Conservation (phyloP, 176 grass and related monocot genomes). For the Oryza meyeriana region DNA sequence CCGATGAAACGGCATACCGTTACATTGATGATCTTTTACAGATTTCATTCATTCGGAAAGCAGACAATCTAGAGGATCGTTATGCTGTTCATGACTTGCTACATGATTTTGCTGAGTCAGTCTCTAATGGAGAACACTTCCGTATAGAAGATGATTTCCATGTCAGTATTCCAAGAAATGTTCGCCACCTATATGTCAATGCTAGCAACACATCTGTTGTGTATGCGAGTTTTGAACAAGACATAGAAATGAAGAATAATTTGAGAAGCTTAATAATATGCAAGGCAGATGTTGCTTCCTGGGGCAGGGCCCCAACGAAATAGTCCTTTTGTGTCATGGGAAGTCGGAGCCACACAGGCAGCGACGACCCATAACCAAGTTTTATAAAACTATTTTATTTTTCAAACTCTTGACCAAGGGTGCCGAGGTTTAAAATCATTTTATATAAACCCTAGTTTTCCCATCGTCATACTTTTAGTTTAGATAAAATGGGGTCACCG, state of each 20-base stretch:
- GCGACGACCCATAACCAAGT: too few species aligned
- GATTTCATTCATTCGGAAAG: slow-evolving; percentile 41
- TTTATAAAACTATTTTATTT: too few species aligned
- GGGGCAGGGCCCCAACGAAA: background rate
- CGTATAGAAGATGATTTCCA: slow-evolving; percentile 33
- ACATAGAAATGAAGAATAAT: slow-evolving; percentile 25
- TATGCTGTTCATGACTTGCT: slow-evolving; percentile 60
- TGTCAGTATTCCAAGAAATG: slow-evolving; percentile 23
- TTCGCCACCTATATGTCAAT: slow-evolving; percentile 41
- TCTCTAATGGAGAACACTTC: slow-evolving; percentile 43
- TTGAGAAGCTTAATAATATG: slow-evolving; percentile 47
- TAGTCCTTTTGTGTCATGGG: too few species aligned
- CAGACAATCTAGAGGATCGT: background rate
- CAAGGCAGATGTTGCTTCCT: background rate
- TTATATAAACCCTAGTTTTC: too few species aligned
- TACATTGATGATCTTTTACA: slow-evolving; percentile 43
- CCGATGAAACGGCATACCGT: slow-evolving; percentile 26
- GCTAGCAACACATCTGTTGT: slow-evolving; percentile 21
- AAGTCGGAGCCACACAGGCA: too few species aligned
- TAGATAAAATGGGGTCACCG: too few species aligned
- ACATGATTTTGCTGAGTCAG: slow-evolving; percentile 43
- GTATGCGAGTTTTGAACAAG: background rate
- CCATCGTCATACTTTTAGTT: too few species aligned
- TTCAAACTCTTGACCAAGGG: too few species aligned
- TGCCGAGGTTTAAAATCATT: too few species aligned